These are phyloP conservation scores for Citrullus amarus DNA, from an alignment of 306 rosid genomes.

Conservation along the genomic window DNA sequence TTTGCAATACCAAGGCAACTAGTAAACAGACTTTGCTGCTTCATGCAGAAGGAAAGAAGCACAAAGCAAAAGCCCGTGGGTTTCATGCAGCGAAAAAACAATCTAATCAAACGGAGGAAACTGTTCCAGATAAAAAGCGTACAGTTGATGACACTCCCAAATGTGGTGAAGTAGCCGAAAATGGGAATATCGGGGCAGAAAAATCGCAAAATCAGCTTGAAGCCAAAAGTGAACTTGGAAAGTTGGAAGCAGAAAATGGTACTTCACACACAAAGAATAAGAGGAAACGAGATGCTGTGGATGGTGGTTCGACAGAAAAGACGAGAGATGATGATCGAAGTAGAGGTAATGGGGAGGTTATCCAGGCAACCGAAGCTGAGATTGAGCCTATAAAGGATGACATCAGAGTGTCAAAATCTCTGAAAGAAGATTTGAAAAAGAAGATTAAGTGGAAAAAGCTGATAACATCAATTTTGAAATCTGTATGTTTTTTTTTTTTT, in stretches of 20 bases:
- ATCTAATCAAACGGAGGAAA: conserved; percentile 26
- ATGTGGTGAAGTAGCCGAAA: conserved; percentile 10
- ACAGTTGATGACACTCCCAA: conserved; percentile 23
- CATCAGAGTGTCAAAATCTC: not conserved
- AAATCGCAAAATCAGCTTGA: conserved; percentile 25
- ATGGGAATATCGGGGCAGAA: conserved; percentile 19
- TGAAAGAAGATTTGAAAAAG: conserved; percentile 14
- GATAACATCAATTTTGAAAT: conserved; percentile 61
- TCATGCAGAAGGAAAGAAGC: conserved; percentile 98
- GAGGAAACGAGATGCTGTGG: conserved; percentile 51
- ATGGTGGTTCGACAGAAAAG: conserved; percentile 32
- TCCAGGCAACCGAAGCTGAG: conserved; percentile 31
- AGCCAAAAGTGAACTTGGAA: conserved; percentile 4
- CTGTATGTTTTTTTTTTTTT: conserved; percentile 28
- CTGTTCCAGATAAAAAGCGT: conserved; percentile 26
- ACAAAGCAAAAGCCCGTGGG: conserved; percentile 72
- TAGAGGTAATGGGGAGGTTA: conserved; percentile 57
- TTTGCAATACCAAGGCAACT: conserved; percentile 77
- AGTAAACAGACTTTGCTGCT: conserved; percentile 80
- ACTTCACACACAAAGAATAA: conserved; percentile 32
- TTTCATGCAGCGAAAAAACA: conserved; percentile 50
- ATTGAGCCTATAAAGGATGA: conserved; percentile 19
- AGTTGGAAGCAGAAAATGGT: conserved; percentile 25
- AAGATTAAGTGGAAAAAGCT: conserved; percentile 79
- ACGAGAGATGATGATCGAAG: conserved; percentile 24